Evolutionary conservation across 164 flowering plant genomes (phyloP).

Genomic region (Taxillus chinensis): DNA sequence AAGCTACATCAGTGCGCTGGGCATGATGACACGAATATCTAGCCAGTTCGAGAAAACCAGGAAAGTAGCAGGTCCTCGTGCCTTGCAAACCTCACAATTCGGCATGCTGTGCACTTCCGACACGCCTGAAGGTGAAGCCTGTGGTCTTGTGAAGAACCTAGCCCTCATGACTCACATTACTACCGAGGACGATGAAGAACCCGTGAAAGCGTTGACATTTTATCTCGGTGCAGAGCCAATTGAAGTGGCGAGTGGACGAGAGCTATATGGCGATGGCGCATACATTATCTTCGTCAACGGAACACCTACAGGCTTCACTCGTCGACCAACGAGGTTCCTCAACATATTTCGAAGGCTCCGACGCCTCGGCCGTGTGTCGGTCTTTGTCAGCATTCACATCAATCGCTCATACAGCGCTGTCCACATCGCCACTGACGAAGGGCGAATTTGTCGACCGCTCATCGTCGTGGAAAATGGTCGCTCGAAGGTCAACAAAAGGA

Average conservation of each 20-base stretch:
- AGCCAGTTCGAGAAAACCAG: slow-evolving; percentile 95
- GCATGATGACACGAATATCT: slow-evolving; percentile 66
- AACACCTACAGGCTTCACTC: no score
- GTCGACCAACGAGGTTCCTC: slow-evolving; percentile 74
- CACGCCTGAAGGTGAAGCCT: slow-evolving; percentile 98
- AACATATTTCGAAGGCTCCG: no score
- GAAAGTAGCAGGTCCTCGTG: slow-evolving; percentile 99
- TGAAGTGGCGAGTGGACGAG: no score
- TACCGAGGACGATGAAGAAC: slow-evolving; percentile 85
- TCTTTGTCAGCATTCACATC: no score
- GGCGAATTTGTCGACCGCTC: slow-evolving; percentile 33
- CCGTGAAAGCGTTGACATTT: no score
- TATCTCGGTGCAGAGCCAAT: no score
- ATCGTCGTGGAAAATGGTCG: slow-evolving; percentile 20
- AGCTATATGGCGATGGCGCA: no score
- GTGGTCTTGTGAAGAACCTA: slow-evolving; percentile 93
- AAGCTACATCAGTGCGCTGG: slow-evolving; percentile 71
- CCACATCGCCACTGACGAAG: slow-evolving; percentile 90
- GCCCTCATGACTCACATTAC: slow-evolving; percentile 97
- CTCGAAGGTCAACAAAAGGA: no score
- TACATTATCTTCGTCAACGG: no score
- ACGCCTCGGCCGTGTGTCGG: no score
- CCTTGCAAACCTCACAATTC: slow-evolving; percentile 79
- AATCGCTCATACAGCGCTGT: no score
- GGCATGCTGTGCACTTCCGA: slow-evolving; percentile 99